Evolutionary conservation across 2,329 filamentous ascomycete species (phyloP).

Genomic region (Cladosporium sp.): DNA sequence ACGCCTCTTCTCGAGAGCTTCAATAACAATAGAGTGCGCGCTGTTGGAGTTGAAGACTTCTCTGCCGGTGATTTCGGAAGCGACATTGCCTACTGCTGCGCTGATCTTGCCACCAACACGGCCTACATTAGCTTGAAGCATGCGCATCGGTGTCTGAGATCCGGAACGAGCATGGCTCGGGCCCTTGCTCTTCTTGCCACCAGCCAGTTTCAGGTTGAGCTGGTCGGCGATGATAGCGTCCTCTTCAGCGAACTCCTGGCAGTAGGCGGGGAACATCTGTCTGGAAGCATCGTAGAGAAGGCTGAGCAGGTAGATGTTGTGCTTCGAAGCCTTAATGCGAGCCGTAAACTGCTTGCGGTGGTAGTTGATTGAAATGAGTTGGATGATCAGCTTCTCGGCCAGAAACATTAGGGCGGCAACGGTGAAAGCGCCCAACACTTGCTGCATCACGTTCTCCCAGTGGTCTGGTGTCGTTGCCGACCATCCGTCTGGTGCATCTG

Average conservation of each 20-base stretch:
- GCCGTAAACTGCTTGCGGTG: constrained; percentile 81
- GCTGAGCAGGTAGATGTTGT: constrained; percentile 76
- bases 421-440: constrained; percentile 66
- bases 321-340: constrained; percentile 86
- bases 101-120: constrained; percentile 91
- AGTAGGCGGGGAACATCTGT: constrained; percentile 87
- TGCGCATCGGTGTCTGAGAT: constrained; percentile 71
- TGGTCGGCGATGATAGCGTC: constrained; percentile 88
- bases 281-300: constrained; percentile 89
- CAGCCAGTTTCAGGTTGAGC: constrained; percentile 58
- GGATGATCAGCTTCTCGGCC: constrained; percentile 75
- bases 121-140: constrained; percentile 66
- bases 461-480: constrained; percentile 27
- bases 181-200: constrained; percentile 47
- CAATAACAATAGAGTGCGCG: constrained; percentile 83
- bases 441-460: constrained; percentile 61
- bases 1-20: constrained; percentile 80
- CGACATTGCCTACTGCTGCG: constrained; percentile 87
- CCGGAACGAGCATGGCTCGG: constrained; percentile 55
- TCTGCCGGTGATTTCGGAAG: constrained; percentile 92
- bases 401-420: constrained; percentile 70
- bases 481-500: constrained; percentile 3
- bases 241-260: constrained; percentile 84
- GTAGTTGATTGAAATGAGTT: constrained; percentile 82
- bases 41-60: constrained; percentile 92